Conservation (phyloP, 768 basidiomycete genomes). For the Russula emetica region DNA sequence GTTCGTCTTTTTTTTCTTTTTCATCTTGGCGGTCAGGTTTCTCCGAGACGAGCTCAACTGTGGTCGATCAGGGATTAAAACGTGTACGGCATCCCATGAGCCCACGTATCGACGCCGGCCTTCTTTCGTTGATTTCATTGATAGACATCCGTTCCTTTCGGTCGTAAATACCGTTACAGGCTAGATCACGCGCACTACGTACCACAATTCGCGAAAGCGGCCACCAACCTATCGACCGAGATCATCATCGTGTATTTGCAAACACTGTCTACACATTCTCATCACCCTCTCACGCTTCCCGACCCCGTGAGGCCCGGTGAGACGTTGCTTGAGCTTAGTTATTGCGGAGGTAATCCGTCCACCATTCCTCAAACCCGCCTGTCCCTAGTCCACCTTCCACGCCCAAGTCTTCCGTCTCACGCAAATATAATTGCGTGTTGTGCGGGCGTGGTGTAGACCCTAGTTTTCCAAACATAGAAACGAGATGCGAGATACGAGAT, state of each 20-base stretch:
- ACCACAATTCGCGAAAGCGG: neutral
- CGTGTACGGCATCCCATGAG: neutral
- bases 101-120: neutral
- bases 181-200: neutral
- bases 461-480: conserved; percentile 24
- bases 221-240: neutral
- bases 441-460: conserved; percentile 72
- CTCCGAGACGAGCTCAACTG: too few species aligned
- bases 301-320: neutral
- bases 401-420: conserved; percentile 63
- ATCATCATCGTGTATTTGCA: neutral
- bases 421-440: conserved; percentile 75
- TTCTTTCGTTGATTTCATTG: neutral
- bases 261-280: neutral
- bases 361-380: conserved; percentile 82
- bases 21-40: too few species aligned
- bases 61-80: neutral
- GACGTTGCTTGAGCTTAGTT: neutral
- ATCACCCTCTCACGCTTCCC: neutral
- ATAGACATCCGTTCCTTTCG: neutral
- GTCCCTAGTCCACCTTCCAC: conserved; percentile 52
- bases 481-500: neutral
- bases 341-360: conserved; percentile 45
- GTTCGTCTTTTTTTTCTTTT: too few species aligned
- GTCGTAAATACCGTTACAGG: neutral